Evolutionary conservation across 2,329 filamentous ascomycete genomes (phyloP), one percentile per base, ranked within the genome.

Genomic region (Penicillium sp.): DNA sequence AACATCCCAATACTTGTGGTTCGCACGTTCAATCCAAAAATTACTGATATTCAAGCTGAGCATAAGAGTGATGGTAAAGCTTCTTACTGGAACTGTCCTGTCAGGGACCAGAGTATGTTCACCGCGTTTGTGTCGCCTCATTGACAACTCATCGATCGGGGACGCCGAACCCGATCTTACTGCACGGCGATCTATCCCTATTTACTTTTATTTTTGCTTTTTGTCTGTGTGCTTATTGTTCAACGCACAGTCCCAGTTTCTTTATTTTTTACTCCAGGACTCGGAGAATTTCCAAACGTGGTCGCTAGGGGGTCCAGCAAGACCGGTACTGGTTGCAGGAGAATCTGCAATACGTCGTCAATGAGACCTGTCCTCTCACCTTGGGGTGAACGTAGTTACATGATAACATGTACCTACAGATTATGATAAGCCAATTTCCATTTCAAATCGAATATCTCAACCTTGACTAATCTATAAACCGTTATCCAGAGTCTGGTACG

Each of bases 401-500:
- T 14, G 31, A 33, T 4, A 42, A 42, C 19, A 9, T 13, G 3
- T 23, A 13, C 11, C 37, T 10, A 9, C 14, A 8, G 14, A 37
- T 11, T 39, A 39, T 39, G 9, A 39, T 39, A 33, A 33, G 31
- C 31, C 31, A 14, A 16, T 16, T 33, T 2, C 7, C 31, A 33
- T 33, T 33, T 33, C 13, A 33, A 33, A 33, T 16, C 4, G 11
- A 14, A 33, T 33, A 5, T 33, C 31, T 33, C 31, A 14, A 31
- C 10, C 29, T 37, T 37, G n/a, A 39, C n/a, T n/a, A 37, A 35
- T 21, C 16, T 16, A n/a, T 19, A 29, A 52, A 51, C 61, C 61
- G 54, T 58, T 59, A 56, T 60, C 33, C 58, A 59, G 59, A 65
- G 53, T 67, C 61, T 69, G 67, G 64, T 67, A 60, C 61, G 49